Evolutionary conservation across 2,329 filamentous ascomycete genomes (phyloP).

Genomic region (Trichoderma sp.): DNA sequence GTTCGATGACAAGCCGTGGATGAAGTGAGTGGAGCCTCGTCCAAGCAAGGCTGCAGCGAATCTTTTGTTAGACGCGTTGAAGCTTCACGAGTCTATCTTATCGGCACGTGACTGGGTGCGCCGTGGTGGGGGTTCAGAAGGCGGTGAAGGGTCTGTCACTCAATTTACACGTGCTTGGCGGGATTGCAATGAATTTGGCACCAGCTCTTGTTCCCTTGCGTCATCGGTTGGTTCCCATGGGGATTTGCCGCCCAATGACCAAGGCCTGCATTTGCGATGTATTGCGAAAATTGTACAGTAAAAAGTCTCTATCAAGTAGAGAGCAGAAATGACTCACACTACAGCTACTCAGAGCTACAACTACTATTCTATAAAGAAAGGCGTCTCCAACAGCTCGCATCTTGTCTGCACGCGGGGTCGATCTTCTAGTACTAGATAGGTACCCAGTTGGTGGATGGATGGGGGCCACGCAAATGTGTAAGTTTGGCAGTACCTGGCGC

Average conservation of each 20-base stretch:
- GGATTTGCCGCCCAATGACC: not conserved
- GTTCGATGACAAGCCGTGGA: constrained; percentile 1
- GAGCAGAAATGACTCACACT: not conserved
- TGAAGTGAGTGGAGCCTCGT: constrained; percentile 3
- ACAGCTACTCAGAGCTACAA: not conserved
- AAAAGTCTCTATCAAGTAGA: not conserved
- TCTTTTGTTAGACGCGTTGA: constrained; percentile 4
- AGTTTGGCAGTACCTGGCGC: constrained; percentile 13
- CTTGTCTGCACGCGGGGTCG: constrained; percentile 4
- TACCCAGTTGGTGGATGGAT: not conserved
- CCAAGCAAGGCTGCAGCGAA: not conserved
- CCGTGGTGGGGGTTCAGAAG: not conserved
- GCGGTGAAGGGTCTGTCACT: constrained; percentile 1
- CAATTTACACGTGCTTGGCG: constrained; percentile 1
- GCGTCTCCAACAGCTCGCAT: not conserved
- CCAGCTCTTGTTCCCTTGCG: not conserved
- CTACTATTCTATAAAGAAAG: not conserved
- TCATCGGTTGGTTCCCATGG: not conserved
- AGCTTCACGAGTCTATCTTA: constrained; percentile 31
- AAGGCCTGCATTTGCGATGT: not conserved
- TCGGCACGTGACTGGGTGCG: constrained; percentile 32
- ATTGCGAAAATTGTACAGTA: not conserved
- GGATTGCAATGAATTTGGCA: not conserved
- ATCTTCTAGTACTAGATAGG: not conserved
- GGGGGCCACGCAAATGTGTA: constrained; percentile 13